A percentile compares a stretch with the other conserved stretches of the same genome.
phyloP scores from a whole-genome alignment of 1,139 yeast genomes.

The Taiozyma sp. region DNA sequence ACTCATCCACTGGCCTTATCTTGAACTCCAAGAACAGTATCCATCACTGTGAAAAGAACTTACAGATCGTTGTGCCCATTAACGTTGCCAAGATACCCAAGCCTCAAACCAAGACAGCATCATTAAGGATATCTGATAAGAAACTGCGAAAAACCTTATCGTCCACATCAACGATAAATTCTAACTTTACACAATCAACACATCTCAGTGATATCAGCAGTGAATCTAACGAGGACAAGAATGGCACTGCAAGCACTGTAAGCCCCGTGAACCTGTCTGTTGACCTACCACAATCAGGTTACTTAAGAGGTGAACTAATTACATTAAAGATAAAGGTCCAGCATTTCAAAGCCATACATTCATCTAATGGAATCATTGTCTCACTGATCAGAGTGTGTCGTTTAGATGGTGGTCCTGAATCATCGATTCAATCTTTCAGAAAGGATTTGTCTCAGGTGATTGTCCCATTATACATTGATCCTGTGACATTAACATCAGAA shows the following conservation, averaged over 20 bases:
- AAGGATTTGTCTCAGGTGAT: constrained; percentile 80
- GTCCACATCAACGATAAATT: constrained; percentile 47
- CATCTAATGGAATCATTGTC: constrained; percentile 71
- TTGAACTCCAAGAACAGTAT: constrained; percentile 15
- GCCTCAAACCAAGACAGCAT: constrained; percentile 63
- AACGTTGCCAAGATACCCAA: constrained; percentile 65
- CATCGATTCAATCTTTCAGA: constrained; percentile 69
- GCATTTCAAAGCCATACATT: constrained; percentile 69
- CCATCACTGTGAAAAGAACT: constrained; percentile 43
- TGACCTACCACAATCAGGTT: constrained; percentile 65
- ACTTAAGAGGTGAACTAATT: constrained; percentile 69
- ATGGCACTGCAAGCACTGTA: not conserved
- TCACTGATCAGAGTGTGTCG: constrained; percentile 81
- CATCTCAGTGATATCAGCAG: constrained; percentile 15
- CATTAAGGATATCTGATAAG: constrained; percentile 41
- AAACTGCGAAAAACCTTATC: constrained; percentile 40
- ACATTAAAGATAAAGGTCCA: constrained; percentile 64
- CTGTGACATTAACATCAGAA: constrained; percentile 51
- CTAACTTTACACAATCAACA: constrained; percentile 27
- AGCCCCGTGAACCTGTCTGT: constrained; percentile 46
- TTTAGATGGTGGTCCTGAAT: constrained; percentile 62
- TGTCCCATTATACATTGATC: constrained; percentile 77
- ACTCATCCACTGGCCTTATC: constrained; percentile 3
- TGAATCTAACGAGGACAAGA: constrained; percentile 7
- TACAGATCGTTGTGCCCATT: constrained; percentile 66